phyloP scores from a whole-genome alignment of 306 rosid genomes.

The Acacia melanoxylon region DNA sequence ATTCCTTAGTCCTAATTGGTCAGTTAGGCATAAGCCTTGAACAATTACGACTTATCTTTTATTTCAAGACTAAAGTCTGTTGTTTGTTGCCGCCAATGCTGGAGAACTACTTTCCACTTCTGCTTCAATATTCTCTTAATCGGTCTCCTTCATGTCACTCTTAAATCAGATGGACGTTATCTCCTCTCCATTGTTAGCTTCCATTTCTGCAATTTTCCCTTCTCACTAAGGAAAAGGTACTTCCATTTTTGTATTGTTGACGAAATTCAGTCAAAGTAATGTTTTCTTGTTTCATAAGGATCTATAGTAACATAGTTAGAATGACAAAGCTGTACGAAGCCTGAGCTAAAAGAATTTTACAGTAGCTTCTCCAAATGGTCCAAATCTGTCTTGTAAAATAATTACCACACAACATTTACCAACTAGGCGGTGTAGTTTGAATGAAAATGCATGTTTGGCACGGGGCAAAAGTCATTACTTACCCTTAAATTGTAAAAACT shows the following conservation, averaged over 20 bases:
- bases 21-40: not conserved
- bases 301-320: not conserved
- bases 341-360: not conserved
- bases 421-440: not conserved
- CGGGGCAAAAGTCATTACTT: too few species aligned
- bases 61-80: not conserved
- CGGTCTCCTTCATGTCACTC: slow-evolving; percentile 49
- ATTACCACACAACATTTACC: not conserved
- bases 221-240: slow-evolving; percentile 44
- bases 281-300: not conserved
- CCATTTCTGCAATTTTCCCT: slow-evolving; percentile 66
- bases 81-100: too few species aligned
- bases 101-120: slow-evolving; percentile 15
- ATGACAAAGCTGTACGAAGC: not conserved
- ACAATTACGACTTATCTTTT: not conserved
- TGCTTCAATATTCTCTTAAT: slow-evolving; percentile 37
- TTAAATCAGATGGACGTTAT: slow-evolving; percentile 40
- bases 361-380: not conserved
- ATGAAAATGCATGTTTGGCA: not conserved
- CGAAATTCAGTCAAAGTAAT: not conserved
- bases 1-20: too few species aligned
- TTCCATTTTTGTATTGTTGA: not conserved
- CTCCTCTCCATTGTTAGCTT: slow-evolving; percentile 57
- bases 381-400: not conserved
- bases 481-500: too few species aligned